Percentiles rank a stretch among this genome's conserved stretches.
These are phyloP conservation scores for Cardamine resedifolia DNA, from an alignment of 345 rosid species.

Conservation along the genomic window DNA sequence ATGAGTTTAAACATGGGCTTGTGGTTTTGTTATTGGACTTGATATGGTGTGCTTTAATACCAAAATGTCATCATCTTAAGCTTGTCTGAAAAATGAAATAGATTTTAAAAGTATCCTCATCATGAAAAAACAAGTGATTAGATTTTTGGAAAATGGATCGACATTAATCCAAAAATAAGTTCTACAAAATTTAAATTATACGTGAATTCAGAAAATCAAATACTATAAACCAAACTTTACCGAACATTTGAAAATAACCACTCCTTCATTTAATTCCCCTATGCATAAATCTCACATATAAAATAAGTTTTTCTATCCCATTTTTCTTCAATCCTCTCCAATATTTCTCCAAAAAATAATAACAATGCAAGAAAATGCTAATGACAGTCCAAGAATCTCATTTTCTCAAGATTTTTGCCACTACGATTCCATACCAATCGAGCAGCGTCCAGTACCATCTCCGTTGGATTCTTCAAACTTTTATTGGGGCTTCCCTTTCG, in stretches of 20 bases:
- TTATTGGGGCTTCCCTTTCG: constrained; percentile 42
- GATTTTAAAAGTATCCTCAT: too few relatives aligned
- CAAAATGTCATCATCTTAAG: too few relatives aligned
- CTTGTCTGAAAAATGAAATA: too few relatives aligned
- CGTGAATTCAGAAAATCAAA: not conserved
- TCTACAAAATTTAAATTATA: too few relatives aligned
- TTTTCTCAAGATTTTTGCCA: constrained; percentile 62
- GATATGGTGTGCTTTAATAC: too few relatives aligned
- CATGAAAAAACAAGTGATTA: too few relatives aligned
- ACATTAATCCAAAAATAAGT: too few relatives aligned
- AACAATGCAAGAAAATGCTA: constrained; percentile 50
- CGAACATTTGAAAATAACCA: constrained; percentile 23
- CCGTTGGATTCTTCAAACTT: constrained; percentile 36
- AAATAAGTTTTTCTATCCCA: not conserved
- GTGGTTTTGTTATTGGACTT: too few relatives aligned
- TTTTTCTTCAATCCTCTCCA: not conserved
- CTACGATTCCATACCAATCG: too few relatives aligned
- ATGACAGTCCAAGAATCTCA: constrained; percentile 59
- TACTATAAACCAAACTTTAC: not conserved
- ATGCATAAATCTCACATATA: not conserved
- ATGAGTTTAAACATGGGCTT: too few relatives aligned
- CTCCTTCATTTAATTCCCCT: constrained; percentile 10
- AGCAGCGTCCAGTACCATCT: constrained; percentile 40
- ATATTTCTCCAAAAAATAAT: not conserved
- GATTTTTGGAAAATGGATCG: too few relatives aligned